phyloP scores from a whole-genome alignment of 306 rosid species.

The Cicer chorassanicum region DNA sequence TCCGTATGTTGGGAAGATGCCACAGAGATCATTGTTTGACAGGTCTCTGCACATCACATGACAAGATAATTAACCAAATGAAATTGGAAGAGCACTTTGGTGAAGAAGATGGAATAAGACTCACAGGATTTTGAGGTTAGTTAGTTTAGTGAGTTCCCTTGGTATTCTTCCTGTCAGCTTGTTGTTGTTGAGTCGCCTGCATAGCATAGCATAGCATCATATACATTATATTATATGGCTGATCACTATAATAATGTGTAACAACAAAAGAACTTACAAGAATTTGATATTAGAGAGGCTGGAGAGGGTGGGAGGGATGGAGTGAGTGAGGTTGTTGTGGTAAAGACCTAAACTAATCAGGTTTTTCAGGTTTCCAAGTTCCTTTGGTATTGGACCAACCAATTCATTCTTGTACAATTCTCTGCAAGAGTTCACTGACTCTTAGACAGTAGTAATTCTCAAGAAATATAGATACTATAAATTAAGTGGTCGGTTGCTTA shows the following conservation, averaged over 20 bases:
- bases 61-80: background rate
- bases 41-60: constrained; percentile 60
- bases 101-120: constrained; percentile 2
- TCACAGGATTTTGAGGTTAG: constrained; percentile 77
- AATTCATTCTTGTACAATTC: constrained; percentile 77
- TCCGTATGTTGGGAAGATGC: constrained; percentile 76
- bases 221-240: background rate
- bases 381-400: constrained; percentile 71
- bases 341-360: constrained; percentile 85
- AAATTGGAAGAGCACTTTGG: background rate
- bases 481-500: constrained; percentile 45
- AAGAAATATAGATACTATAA: background rate
- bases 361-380: constrained; percentile 71
- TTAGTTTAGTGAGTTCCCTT: constrained; percentile 69
- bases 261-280: constrained; percentile 53
- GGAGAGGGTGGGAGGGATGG: constrained; percentile 71
- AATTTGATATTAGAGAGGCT: constrained; percentile 78
- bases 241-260: too few relatives aligned
- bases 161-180: constrained; percentile 78
- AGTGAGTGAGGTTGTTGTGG: constrained; percentile 69
- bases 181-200: constrained; percentile 80
- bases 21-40: constrained; percentile 78
- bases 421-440: constrained; percentile 43
- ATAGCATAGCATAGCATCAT: background rate
- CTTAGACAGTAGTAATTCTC: background rate